Evolutionary conservation across 169 alveolate genomes (phyloP).

Genomic region (Plasmodium vivax): DNA sequence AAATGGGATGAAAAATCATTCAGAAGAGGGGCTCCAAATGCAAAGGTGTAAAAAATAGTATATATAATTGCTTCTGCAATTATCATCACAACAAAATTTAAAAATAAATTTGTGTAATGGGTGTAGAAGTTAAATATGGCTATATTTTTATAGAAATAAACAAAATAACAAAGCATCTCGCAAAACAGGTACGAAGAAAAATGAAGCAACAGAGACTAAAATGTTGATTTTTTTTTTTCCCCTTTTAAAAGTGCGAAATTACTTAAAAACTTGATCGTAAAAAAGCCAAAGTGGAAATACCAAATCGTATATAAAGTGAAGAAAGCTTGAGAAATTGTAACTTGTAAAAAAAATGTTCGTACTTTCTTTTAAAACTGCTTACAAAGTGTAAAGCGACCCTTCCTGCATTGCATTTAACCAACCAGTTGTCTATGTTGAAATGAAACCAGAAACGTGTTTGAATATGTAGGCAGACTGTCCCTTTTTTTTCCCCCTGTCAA

Average conservation of each 20-base stretch:
- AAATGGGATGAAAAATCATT: not conserved
- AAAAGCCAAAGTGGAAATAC: not conserved
- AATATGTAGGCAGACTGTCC: not conserved
- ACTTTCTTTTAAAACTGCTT: not conserved
- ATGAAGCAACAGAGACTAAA: not conserved
- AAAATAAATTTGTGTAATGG: not conserved
- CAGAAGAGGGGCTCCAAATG: not conserved
- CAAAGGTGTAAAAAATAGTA: not conserved
- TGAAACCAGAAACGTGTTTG: not conserved
- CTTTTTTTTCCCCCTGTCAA: not conserved
- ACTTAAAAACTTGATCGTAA: not conserved
- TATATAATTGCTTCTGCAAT: not conserved
- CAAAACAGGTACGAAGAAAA: slow-evolving; percentile 3
- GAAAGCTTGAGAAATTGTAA: slow-evolving; percentile 1
- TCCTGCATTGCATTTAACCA: not conserved
- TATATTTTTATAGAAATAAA: not conserved
- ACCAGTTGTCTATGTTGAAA: not conserved
- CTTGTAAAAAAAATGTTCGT: not conserved
- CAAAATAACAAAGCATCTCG: slow-evolving; percentile 12
- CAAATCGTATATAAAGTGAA: not conserved
- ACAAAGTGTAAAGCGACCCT: not conserved
- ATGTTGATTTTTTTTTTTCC: not conserved
- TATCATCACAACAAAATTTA: not conserved
- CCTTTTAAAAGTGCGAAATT: slow-evolving; percentile 1
- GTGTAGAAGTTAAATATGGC: slow-evolving; percentile 4